A percentile compares a stretch with the other conserved stretches of the same genome.
Evolutionary conservation across 257 asterid genomes (phyloP).

Genomic region (Misopates orontium): DNA sequence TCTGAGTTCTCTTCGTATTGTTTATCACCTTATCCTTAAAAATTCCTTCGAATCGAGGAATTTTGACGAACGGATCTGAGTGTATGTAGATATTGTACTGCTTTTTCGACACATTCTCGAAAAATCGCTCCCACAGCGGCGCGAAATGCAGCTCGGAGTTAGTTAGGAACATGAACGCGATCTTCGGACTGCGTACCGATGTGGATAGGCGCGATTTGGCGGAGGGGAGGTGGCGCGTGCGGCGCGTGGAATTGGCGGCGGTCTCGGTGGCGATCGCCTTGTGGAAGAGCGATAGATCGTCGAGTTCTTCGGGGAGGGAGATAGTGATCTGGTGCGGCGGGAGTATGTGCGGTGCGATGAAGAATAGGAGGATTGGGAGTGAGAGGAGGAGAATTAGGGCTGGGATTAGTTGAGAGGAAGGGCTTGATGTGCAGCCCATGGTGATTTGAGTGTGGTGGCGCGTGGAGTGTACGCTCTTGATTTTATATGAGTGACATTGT

Average conservation of each 20-base stretch:
- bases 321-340: constrained; percentile 72
- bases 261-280: constrained; percentile 64
- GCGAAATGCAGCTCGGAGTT: constrained; percentile 72
- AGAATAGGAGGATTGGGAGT: constrained; percentile 53
- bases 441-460: neutral
- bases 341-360: constrained; percentile 60
- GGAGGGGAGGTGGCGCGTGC: constrained; percentile 53
- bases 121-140: constrained; percentile 77
- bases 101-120: constrained; percentile 39
- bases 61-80: constrained; percentile 59
- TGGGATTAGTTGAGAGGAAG: constrained; percentile 55
- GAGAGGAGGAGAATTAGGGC: constrained; percentile 63
- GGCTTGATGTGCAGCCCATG: too few relatives aligned
- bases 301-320: constrained; percentile 79
- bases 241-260: constrained; percentile 23
- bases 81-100: constrained; percentile 83
- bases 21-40: constrained; percentile 55
- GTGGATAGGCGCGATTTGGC: constrained; percentile 62
- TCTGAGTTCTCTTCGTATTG: constrained; percentile 65
- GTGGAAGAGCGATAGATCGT: constrained; percentile 84
- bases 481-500: neutral
- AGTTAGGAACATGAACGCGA: constrained; percentile 83
- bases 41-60: constrained; percentile 48
- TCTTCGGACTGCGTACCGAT: constrained; percentile 71
- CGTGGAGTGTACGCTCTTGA: neutral